These are phyloP conservation scores for Venturia oleaginea DNA, from an alignment of 2,329 filamentous ascomycete species.

Conservation along the genomic window DNA sequence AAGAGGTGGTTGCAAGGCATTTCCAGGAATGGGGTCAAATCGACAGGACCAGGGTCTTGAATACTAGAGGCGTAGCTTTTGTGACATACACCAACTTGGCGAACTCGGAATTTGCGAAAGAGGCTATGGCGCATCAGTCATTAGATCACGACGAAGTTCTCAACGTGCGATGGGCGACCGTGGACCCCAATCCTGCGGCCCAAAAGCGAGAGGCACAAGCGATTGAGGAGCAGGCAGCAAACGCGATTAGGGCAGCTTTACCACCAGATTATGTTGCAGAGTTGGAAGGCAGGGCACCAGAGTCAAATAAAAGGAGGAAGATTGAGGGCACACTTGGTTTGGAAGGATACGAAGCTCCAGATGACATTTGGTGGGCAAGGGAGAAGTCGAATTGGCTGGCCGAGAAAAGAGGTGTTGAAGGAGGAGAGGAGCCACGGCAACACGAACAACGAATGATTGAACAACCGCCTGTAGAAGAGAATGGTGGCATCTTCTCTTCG, in stretches of 20 bases:
- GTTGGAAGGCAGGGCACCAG: slow-evolving; percentile 83
- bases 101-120: slow-evolving; percentile 44
- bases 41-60: slow-evolving; percentile 80
- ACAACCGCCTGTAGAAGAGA: slow-evolving; percentile 30
- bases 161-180: slow-evolving; percentile 95
- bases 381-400: slow-evolving; percentile 59
- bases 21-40: slow-evolving; percentile 96
- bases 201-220: slow-evolving; percentile 82
- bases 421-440: slow-evolving; percentile 30
- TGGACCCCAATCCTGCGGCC: slow-evolving; percentile 90
- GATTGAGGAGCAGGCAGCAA: slow-evolving; percentile 92
- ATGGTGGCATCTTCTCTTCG: slow-evolving; percentile 66
- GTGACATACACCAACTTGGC: slow-evolving; percentile 84
- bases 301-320: slow-evolving; percentile 78
- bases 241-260: slow-evolving; percentile 79
- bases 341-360: slow-evolving; percentile 85
- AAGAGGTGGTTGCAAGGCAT: slow-evolving; percentile 88
- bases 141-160: slow-evolving; percentile 87
- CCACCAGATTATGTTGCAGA: slow-evolving; percentile 88
- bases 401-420: slow-evolving; percentile 43
- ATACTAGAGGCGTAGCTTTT: slow-evolving; percentile 83
- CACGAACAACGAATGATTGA: slow-evolving; percentile 42
- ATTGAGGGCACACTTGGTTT: slow-evolving; percentile 84
- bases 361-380: slow-evolving; percentile 84
- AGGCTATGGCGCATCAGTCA: slow-evolving; percentile 91